Conservation (phyloP, 768 basidiomycete genomes). For the Amanita muscaria region DNA sequence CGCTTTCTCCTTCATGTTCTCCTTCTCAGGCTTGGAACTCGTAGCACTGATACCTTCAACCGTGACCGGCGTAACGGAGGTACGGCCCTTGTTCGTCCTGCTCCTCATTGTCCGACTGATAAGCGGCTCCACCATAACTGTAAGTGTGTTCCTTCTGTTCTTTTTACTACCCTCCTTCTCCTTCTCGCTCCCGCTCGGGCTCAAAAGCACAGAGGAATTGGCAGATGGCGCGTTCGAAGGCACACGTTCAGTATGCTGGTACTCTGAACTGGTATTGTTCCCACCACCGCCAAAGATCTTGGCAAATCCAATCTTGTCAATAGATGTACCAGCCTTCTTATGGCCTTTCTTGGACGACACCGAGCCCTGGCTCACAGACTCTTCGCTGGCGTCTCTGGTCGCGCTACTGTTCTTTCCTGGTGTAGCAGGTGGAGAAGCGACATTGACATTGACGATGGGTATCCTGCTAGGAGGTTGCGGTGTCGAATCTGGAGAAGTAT, state of each 20-base stretch:
- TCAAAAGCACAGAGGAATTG: conserved; percentile 19
- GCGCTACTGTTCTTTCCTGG: conserved; percentile 20
- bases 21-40: background rate
- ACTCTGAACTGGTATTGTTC: conserved; percentile 17
- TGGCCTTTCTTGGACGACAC: conserved; percentile 38
- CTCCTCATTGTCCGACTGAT: conserved; percentile 41
- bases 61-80: conserved; percentile 23
- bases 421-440: conserved; percentile 28
- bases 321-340: conserved; percentile 55
- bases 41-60: conserved; percentile 12
- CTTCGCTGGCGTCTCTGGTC: conserved; percentile 17
- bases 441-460: conserved; percentile 29
- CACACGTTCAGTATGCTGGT: conserved; percentile 9
- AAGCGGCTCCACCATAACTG: conserved; percentile 79
- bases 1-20: conserved; percentile 25
- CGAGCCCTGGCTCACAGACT: conserved; percentile 26
- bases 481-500: conserved; percentile 18
- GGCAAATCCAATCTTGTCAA: conserved; percentile 73
- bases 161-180: conserved; percentile 36
- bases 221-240: conserved; percentile 9
- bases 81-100: conserved; percentile 24
- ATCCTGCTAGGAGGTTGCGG: conserved; percentile 20
- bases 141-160: conserved; percentile 72
- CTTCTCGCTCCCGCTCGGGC: conserved; percentile 14
- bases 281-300: conserved; percentile 55